Evolutionary conservation across 2,329 filamentous ascomycete genomes (phyloP).

Genomic region (Sporothrix protearum): DNA sequence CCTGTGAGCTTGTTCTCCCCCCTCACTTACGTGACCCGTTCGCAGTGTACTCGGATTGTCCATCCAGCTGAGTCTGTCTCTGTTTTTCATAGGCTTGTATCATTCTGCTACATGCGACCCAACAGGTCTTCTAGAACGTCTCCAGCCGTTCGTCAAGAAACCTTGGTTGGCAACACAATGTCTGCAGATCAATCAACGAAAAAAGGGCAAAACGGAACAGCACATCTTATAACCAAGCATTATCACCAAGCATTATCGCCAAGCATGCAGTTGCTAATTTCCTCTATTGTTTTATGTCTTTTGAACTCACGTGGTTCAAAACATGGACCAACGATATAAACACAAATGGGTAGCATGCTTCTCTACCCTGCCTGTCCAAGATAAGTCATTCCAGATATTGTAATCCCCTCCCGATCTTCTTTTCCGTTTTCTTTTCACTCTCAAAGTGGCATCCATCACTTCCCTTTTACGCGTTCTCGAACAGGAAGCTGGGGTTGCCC

Average conservation of each 20-base stretch:
- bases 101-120: background rate
- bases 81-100: background rate
- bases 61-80: background rate
- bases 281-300: background rate
- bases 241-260: too few relatives aligned
- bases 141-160: background rate
- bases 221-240: background rate
- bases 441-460: too few relatives aligned
- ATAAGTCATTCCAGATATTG: background rate
- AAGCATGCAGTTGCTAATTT: background rate
- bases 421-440: background rate
- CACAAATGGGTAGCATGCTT: constrained; percentile 6
- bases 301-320: background rate
- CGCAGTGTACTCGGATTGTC: background rate
- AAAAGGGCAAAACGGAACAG: background rate
- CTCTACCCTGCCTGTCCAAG: background rate
- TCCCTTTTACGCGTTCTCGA: constrained; percentile 27
- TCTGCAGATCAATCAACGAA: background rate
- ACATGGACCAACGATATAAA: background rate
- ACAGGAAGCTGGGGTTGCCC: constrained; percentile 44
- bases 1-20: background rate
- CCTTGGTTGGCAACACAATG: background rate
- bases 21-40: background rate
- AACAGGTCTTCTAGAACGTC: background rate
- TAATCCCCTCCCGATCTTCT: background rate